Evolutionary conservation across 306 rosid genomes (phyloP).

Genomic region (Inga leiocalycina): DNA sequence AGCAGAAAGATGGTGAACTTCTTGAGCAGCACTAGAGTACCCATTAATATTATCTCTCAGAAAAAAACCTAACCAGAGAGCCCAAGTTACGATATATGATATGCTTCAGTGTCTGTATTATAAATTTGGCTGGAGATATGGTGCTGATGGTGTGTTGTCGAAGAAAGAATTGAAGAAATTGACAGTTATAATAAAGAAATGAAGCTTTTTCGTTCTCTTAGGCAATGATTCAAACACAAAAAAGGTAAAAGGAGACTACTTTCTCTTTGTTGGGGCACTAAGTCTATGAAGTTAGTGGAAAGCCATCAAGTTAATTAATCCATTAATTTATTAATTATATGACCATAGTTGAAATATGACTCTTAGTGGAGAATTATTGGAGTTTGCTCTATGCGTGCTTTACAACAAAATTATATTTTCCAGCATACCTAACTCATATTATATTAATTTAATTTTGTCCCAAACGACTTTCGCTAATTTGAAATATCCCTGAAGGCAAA

Average conservation of each 20-base stretch:
- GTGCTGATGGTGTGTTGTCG: not conserved
- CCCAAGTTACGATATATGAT: not conserved
- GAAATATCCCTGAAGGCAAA: slow-evolving; percentile 5
- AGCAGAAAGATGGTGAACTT: slow-evolving; percentile 53
- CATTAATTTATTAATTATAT: slow-evolving; percentile 27
- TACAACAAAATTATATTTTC: slow-evolving; percentile 27
- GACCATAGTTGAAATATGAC: slow-evolving; percentile 39
- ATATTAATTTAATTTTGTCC: not conserved
- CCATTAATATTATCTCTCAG: slow-evolving; percentile 22
- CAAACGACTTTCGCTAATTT: not conserved
- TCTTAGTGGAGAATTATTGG: slow-evolving; percentile 54
- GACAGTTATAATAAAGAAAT: slow-evolving; percentile 27
- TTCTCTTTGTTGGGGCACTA: slow-evolving; percentile 83
- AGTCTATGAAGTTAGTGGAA: slow-evolving; percentile 63
- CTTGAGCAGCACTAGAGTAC: slow-evolving; percentile 51
- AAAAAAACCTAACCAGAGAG: not conserved
- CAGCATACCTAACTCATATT: slow-evolving; percentile 32
- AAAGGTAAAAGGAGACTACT: slow-evolving; percentile 66
- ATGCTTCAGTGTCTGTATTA: not conserved
- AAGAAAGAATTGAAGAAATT: not conserved
- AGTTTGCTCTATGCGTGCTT: slow-evolving; percentile 38
- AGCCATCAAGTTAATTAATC: slow-evolving; percentile 10
- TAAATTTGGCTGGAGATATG: not conserved
- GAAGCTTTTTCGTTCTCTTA: slow-evolving; percentile 23
- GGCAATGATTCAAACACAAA: slow-evolving; percentile 45